phyloP scores from a whole-genome alignment of 1,139 yeast species.

The Kurtzmaniella quercitrusa region DNA sequence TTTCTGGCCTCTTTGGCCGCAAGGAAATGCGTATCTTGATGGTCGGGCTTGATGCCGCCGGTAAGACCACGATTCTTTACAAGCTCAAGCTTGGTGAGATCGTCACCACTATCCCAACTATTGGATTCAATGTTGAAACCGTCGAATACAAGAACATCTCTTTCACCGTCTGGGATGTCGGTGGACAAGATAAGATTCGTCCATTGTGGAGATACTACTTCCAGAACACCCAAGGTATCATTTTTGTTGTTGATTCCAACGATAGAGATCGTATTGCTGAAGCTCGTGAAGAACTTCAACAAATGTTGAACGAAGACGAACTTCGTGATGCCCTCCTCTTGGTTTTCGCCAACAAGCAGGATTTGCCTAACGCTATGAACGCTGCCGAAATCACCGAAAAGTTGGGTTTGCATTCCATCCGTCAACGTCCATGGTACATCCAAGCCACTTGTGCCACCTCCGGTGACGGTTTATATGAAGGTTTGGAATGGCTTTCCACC shows the following conservation, averaged over 20 bases:
- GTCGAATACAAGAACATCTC: slow-evolving; percentile 41
- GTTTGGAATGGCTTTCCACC: slow-evolving; percentile 42
- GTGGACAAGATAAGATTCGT: slow-evolving; percentile 43
- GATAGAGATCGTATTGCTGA: slow-evolving; percentile 44
- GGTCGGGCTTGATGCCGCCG: slow-evolving; percentile 44
- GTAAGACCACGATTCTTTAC: slow-evolving; percentile 41
- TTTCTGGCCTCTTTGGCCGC: slow-evolving; percentile 36
- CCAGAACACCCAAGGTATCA: slow-evolving; percentile 42
- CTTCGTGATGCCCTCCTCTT: slow-evolving; percentile 40
- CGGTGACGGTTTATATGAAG: slow-evolving; percentile 42
- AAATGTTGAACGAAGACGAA: slow-evolving; percentile 42
- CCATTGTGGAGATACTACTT: slow-evolving; percentile 43
- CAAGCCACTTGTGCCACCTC: slow-evolving; percentile 43
- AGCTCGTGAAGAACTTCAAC: slow-evolving; percentile 43
- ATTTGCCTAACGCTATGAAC: slow-evolving; percentile 43
- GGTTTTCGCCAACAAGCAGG: slow-evolving; percentile 42
- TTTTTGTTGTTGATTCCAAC: slow-evolving; percentile 39
- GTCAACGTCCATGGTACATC: slow-evolving; percentile 43
- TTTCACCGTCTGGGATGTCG: slow-evolving; percentile 43
- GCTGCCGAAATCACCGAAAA: slow-evolving; percentile 44
- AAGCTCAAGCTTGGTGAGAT: slow-evolving; percentile 41
- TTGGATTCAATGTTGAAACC: slow-evolving; percentile 41
- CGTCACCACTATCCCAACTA: slow-evolving; percentile 40
- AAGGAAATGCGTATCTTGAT: slow-evolving; percentile 42
- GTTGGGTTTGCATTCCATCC: slow-evolving; percentile 39